A percentile compares a stretch with the other conserved stretches of the same genome.
phyloP scores from a whole-genome alignment of 805 yeast species.

The Saccharomyces paradoxus region DNA sequence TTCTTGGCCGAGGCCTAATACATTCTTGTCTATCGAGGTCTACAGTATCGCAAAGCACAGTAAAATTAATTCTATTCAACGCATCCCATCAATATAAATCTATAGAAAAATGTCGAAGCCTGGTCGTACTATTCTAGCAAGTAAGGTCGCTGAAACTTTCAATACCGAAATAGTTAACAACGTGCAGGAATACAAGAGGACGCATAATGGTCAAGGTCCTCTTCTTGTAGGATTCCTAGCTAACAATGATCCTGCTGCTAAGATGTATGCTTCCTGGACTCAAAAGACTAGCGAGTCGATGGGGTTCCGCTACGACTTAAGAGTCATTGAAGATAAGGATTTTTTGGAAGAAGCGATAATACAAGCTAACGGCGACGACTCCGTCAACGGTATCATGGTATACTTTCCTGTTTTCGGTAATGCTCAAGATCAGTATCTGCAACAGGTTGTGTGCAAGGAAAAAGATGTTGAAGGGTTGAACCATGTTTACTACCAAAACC shows the following conservation, averaged over 20 bases:
- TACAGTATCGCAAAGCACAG: background rate
- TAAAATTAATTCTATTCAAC: background rate
- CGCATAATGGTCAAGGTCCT: constrained; percentile 43
- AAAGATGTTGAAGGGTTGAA: constrained; percentile 96
- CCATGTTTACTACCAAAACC: constrained; percentile 82
- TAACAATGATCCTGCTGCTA: constrained; percentile 89
- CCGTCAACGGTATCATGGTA: constrained; percentile 87
- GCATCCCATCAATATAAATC: background rate
- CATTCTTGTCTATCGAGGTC: background rate
- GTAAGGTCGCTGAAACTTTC: constrained; percentile 76
- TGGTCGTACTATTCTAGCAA: constrained; percentile 79
- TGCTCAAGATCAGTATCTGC: constrained; percentile 89
- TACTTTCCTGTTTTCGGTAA: constrained; percentile 96
- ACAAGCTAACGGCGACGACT: constrained; percentile 68
- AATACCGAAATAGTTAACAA: constrained; percentile 59
- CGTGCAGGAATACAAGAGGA: constrained; percentile 39
- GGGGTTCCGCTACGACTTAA: constrained; percentile 78
- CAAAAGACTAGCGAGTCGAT: constrained; percentile 78
- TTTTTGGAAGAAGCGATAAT: constrained; percentile 76
- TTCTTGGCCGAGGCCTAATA: background rate
- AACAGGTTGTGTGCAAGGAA: constrained; percentile 82
- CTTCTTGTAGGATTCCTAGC: constrained; percentile 86
- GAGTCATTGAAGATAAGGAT: constrained; percentile 63
- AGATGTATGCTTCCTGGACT: constrained; percentile 94
- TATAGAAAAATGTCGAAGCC: constrained; percentile 24